A percentile compares a stretch with the other conserved stretches of the same genome.
Conservation (phyloP, 2,329 filamentous ascomycete species). For the Trichothecium sympodiale region DNA sequence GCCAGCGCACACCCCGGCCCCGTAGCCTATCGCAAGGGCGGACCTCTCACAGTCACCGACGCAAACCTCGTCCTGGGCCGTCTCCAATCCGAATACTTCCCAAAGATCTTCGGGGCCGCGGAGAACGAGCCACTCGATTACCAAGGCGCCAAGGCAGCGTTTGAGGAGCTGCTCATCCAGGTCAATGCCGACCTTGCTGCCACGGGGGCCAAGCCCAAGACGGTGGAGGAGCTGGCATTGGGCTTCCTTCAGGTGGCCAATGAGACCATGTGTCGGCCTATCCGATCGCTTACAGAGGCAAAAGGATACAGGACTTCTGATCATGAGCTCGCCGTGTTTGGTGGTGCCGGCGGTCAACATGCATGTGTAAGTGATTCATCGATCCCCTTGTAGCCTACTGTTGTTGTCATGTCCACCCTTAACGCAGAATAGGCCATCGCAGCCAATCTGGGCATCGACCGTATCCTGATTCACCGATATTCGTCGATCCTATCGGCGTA, state of each 20-base stretch:
- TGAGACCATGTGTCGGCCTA: constrained; percentile 83
- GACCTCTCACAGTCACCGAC: constrained; percentile 81
- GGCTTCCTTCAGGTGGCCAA: constrained; percentile 90
- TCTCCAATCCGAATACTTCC: constrained; percentile 80
- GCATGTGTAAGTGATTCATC: constrained; percentile 45
- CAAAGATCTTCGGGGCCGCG: constrained; percentile 86
- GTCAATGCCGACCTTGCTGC: constrained; percentile 54
- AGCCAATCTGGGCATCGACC: constrained; percentile 69
- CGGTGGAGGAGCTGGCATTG: constrained; percentile 74
- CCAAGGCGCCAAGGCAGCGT: constrained; percentile 61
- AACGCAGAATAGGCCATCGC: constrained; percentile 47
- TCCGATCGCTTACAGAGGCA: constrained; percentile 81
- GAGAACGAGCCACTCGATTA: constrained; percentile 73
- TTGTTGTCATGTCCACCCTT: background rate
- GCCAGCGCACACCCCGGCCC: constrained; percentile 83
- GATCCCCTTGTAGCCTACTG: background rate
- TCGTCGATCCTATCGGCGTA: constrained; percentile 85
- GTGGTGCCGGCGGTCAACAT: constrained; percentile 83
- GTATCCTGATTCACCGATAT: constrained; percentile 77
- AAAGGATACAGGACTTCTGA: constrained; percentile 84
- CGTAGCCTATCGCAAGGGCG: constrained; percentile 81
- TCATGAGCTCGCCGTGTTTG: constrained; percentile 81
- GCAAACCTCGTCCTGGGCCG: constrained; percentile 79
- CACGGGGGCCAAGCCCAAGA: constrained; percentile 12
- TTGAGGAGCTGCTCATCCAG: constrained; percentile 63